Conservation (phyloP, 768 basidiomycete species). For the Kwoniella sp. region DNA sequence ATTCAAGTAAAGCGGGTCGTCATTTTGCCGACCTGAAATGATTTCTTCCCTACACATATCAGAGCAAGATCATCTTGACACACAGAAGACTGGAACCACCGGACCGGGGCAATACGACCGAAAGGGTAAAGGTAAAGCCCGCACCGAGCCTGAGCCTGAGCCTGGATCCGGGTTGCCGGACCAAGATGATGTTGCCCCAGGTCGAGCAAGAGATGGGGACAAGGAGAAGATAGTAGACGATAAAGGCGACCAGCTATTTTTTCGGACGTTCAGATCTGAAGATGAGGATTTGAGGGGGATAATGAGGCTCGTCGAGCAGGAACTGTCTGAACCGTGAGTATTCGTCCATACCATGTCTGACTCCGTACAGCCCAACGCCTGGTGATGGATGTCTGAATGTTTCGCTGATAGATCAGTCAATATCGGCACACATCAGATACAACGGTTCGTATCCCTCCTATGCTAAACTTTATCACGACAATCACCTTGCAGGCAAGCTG, state of each 20-base stretch:
- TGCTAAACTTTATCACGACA: too few relatives aligned
- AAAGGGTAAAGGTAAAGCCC: slow-evolving; percentile 23
- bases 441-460: too few relatives aligned
- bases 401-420: not conserved
- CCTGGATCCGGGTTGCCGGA: not conserved
- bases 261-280: slow-evolving; percentile 37
- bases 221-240: not conserved
- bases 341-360: not conserved
- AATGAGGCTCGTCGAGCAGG: slow-evolving; percentile 83
- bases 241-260: slow-evolving; percentile 36
- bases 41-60: slow-evolving; percentile 15
- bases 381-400: too few relatives aligned
- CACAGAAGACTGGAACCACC: not conserved
- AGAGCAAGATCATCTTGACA: not conserved
- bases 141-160: not conserved
- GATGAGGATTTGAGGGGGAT: slow-evolving; percentile 63
- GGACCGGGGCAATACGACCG: not conserved
- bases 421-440: not conserved
- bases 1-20: too few relatives aligned
- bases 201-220: not conserved
- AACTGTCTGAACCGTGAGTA: slow-evolving; percentile 94
- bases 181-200: not conserved
- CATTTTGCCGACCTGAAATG: slow-evolving; percentile 8
- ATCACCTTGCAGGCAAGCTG: too few relatives aligned
- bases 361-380: too few relatives aligned